Base-by-base conservation (phyloP, 2,329 filamentous ascomycete genomes). In the Xylogone sp. region DNA sequence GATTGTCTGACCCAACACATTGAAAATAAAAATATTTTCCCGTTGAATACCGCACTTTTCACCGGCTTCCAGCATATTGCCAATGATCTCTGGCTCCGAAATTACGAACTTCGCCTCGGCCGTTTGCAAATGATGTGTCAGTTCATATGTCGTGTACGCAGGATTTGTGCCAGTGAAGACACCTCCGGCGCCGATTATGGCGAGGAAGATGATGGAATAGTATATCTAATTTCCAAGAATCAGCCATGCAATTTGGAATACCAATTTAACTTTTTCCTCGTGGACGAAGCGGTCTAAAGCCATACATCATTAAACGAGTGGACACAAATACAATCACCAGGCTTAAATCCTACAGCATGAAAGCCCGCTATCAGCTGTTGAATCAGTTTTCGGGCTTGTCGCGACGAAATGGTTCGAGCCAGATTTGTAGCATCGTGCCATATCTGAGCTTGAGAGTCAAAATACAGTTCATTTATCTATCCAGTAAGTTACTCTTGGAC, bases 171-270 rank as follows among this genome's bases (percentile, higher is more conserved):
- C 47, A 47, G 49, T 49, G 53, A 56, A 45, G 20, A 48, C 22
- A 56, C 59, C 57, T 8, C 57, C 58, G 18, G 53, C 44, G 24
- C 53, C 55, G n/a, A 60, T 56, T 20, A 60, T 50, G 10, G 46
- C 56, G 6, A 60, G 53, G 21, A 55, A 57, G 3, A 56, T 19
- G n/a, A 42, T 27, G 3, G 56, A 9, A 16, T 39, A 39, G n/a
- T 39, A 18, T 7, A 44, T 24, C 50, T 43, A 18, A n/a, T n/a
- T n/a, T n/a, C n/a, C n/a, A 39, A 39, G 10, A 39, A 16, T 39
- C n/a, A 18, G n/a, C n/a, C n/a, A n/a, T n/a, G n/a, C n/a, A 18
- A 39, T 4, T 4, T 9, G n/a, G 12, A 39, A 39, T 4, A 39
- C 8, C 34, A 39, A 39, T 4, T 18, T 9, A 18, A 16, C 5